A percentile compares a stretch with the other conserved stretches of the same genome.
Conservation (phyloP, 2,329 filamentous ascomycete genomes). For the Coniochaeta pulveracea region DNA sequence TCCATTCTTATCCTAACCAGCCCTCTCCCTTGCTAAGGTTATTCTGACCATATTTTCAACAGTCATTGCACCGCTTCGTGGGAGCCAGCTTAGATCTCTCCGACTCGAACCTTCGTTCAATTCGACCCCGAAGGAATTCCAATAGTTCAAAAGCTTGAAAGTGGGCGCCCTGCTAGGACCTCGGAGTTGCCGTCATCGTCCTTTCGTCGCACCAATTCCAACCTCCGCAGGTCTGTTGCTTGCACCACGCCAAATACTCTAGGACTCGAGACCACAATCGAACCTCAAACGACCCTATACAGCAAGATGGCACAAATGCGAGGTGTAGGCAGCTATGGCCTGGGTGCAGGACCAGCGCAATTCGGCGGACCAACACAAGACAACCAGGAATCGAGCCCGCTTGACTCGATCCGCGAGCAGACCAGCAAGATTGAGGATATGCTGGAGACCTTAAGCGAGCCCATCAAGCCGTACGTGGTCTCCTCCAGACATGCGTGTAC, state of each 20-base stretch:
- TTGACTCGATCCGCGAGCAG: conserved; percentile 85
- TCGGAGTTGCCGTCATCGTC: conserved; percentile 3
- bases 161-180: conserved; percentile 1
- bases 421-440: conserved; percentile 98
- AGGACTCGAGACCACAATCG: conserved; percentile 1
- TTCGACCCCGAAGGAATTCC: too few relatives aligned
- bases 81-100: neutral
- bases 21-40: conserved; percentile 1
- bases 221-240: conserved; percentile 3
- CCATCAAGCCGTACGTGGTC: conserved; percentile 77
- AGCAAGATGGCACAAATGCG: conserved; percentile 34
- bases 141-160: too few relatives aligned
- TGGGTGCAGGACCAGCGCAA: conserved; percentile 56
- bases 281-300: conserved; percentile 3
- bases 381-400: conserved; percentile 58
- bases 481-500: conserved; percentile 4
- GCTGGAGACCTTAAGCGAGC: conserved; percentile 77
- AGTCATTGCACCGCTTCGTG: conserved; percentile 1
- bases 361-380: conserved; percentile 54
- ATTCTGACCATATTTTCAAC: neutral
- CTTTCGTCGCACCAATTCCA: conserved; percentile 3
- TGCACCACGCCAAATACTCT: conserved; percentile 2
- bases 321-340: conserved; percentile 71
- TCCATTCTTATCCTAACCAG: conserved; percentile 1
- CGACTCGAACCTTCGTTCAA: neutral